Conservation (phyloP, 768 basidiomycete genomes). For the Pisolithus orientalis region DNA sequence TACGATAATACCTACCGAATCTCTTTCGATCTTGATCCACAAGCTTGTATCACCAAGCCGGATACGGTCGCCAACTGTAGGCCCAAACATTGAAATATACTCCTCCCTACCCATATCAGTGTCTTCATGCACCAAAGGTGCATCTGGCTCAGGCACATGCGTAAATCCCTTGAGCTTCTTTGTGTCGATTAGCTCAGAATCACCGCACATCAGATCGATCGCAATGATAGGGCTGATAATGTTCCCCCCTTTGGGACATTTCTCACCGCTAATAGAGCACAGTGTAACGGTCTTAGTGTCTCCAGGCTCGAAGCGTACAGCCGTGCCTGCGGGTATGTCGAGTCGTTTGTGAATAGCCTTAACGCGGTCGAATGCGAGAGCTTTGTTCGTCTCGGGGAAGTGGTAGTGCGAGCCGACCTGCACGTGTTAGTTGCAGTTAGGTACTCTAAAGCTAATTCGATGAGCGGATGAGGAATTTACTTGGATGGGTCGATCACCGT, state of each 20-base stretch:
- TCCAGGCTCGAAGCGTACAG: constrained; percentile 94
- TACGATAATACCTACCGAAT: constrained; percentile 44
- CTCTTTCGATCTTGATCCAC: constrained; percentile 90
- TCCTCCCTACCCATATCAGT: constrained; percentile 59
- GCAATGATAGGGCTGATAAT: constrained; percentile 37
- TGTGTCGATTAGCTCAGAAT: constrained; percentile 12
- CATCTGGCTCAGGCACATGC: constrained; percentile 63
- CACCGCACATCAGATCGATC: constrained; percentile 42
- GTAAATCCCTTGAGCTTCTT: constrained; percentile 54
- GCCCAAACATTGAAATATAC: constrained; percentile 94
- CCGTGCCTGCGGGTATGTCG: constrained; percentile 92
- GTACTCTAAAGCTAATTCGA: no score
- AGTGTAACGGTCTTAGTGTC: constrained; percentile 80
- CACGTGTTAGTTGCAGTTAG: neutral
- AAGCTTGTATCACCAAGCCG: constrained; percentile 84
- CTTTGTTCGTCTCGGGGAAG: constrained; percentile 84
- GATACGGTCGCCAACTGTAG: constrained; percentile 85
- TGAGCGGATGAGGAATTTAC: constrained; percentile 33
- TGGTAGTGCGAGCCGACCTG: constrained; percentile 94
- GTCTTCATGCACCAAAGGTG: constrained; percentile 42
- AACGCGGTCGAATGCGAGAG: constrained; percentile 75
- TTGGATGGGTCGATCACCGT: constrained; percentile 91
- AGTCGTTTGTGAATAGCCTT: constrained; percentile 80
- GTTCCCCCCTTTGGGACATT: constrained; percentile 76
- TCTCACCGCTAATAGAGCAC: constrained; percentile 68